phyloP scores from a whole-genome alignment of 176 grass and related monocot species.

The Carex littledalei region DNA sequence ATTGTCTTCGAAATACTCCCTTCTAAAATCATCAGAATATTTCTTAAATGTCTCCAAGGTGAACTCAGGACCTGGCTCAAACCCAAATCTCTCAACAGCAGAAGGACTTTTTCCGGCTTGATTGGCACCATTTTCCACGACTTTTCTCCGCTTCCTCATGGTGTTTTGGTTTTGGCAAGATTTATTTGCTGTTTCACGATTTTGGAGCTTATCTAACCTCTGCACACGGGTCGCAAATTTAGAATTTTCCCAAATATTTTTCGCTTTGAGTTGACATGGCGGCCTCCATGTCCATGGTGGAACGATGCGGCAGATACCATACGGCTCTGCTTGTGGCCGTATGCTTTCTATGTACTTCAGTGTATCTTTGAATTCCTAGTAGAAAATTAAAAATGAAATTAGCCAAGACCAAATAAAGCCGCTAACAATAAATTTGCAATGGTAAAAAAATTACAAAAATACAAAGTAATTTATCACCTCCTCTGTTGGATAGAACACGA shows the following conservation, averaged over 20 bases:
- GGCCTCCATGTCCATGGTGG: constrained; percentile 87
- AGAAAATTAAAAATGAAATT: constrained; percentile 20
- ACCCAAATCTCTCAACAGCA: constrained; percentile 77
- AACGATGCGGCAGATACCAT: constrained; percentile 93
- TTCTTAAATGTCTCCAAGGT: constrained; percentile 74
- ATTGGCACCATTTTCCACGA: constrained; percentile 30
- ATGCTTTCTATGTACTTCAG: constrained; percentile 85
- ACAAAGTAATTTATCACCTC: constrained; percentile 42
- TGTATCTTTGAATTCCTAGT: constrained; percentile 80
- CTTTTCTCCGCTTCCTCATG: constrained; percentile 72
- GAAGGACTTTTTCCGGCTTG: constrained; percentile 26
- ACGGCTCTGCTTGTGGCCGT: constrained; percentile 53
- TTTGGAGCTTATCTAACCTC: constrained; percentile 89
- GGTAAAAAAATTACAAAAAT: constrained; percentile 2
- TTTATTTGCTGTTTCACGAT: constrained; percentile 58
- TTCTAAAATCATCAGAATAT: constrained; percentile 77
- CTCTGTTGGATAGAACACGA: constrained; percentile 75
- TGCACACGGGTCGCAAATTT: constrained; percentile 77
- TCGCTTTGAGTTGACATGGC: constrained; percentile 71
- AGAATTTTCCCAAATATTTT: constrained; percentile 60
- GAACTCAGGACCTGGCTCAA: constrained; percentile 82
- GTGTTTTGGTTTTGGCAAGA: constrained; percentile 34
- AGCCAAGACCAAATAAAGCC: neutral
- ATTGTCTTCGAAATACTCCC: constrained; percentile 60
- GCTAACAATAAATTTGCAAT: constrained; percentile 4